phyloP scores from a whole-genome alignment of 805 yeast genomes.

The Nakazawaea sp. region DNA sequence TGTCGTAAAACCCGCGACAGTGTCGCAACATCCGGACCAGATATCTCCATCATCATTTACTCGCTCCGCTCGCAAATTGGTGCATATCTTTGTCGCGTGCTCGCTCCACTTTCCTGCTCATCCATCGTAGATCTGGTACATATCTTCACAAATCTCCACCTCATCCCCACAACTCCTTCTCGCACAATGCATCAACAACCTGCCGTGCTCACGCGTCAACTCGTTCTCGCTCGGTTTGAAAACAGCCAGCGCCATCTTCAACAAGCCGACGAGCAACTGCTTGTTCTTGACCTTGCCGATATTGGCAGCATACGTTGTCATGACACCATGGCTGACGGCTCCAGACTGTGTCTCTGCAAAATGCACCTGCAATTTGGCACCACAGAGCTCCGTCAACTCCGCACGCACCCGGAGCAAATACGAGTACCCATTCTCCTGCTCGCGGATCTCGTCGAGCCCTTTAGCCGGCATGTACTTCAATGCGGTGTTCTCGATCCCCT shows the following conservation, averaged over 20 bases:
- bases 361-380: slow-evolving; percentile 25
- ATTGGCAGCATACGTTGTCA: slow-evolving; percentile 33
- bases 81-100: no score
- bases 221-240: slow-evolving; percentile 43
- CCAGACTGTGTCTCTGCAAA: slow-evolving; percentile 24
- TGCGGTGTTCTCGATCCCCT: slow-evolving; percentile 37
- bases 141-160: slow-evolving; percentile 39
- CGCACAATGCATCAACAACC: slow-evolving; percentile 45
- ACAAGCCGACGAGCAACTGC: slow-evolving; percentile 49
- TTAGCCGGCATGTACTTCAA: slow-evolving; percentile 19
- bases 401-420: slow-evolving; percentile 43
- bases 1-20: no score
- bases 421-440: slow-evolving; percentile 41
- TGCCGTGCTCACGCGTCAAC: slow-evolving; percentile 49
- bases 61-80: no score
- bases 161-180: slow-evolving; percentile 45
- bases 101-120: no score
- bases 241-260: slow-evolving; percentile 35
- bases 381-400: slow-evolving; percentile 28
- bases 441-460: slow-evolving; percentile 17
- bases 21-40: no score
- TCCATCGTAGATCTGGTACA: no score
- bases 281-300: slow-evolving; percentile 33
- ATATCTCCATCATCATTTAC: no score
- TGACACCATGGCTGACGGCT: slow-evolving; percentile 31